Evolutionary conservation across 495 filamentous ascomycete species (phyloP).

Genomic region (Aspergillus bertholletiae): DNA sequence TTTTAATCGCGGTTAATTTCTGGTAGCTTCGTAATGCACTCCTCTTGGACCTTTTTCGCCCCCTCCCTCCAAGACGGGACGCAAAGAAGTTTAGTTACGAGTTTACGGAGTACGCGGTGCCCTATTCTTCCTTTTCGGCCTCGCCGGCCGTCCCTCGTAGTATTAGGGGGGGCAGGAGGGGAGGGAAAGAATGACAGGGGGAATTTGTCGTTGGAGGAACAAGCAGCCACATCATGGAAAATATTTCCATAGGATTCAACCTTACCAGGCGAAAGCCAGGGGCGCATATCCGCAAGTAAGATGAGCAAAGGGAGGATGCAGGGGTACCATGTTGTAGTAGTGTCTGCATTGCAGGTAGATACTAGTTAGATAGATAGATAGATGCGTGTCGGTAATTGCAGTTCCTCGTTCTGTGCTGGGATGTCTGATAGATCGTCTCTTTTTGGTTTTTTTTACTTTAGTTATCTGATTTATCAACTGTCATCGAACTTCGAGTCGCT

Average conservation of each 20-base stretch:
- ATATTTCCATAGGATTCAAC: neutral
- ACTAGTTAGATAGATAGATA: too few relatives aligned
- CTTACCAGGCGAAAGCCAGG: neutral
- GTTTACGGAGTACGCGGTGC: too few relatives aligned
- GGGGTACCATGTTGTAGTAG: neutral
- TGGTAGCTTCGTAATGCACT: neutral
- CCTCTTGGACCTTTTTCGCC: too few relatives aligned
- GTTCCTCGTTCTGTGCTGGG: neutral
- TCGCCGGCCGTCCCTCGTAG: neutral
- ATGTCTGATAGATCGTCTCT: neutral
- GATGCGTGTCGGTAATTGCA: neutral
- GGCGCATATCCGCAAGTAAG: neutral
- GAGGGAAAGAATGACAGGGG: too few relatives aligned
- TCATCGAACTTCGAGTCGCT: neutral
- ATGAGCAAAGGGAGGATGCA: neutral
- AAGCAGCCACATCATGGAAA: neutral
- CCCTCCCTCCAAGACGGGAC: slow-evolving; percentile 3
- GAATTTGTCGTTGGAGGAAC: neutral
- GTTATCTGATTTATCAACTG: slow-evolving; percentile 1
- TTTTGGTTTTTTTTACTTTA: neutral
- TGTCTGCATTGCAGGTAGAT: neutral
- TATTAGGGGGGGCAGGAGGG: too few relatives aligned
- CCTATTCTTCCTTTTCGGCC: neutral
- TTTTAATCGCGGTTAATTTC: neutral
- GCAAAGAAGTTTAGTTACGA: too few relatives aligned